Conservation (phyloP, 2,329 filamentous ascomycete species). For the Ascomycota sp. region DNA sequence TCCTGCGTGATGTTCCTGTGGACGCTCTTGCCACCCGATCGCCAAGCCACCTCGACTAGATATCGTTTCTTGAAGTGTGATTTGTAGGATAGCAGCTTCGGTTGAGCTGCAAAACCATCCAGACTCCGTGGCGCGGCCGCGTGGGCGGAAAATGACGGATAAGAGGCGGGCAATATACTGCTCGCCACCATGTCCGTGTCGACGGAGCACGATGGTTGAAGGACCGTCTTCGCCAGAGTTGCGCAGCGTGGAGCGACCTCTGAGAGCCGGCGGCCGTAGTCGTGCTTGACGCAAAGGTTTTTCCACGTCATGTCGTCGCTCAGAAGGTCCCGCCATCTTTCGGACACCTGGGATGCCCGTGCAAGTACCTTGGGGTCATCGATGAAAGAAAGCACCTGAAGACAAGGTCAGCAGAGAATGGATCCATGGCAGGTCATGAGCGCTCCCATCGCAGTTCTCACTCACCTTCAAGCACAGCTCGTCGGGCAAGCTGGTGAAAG, state of each 20-base stretch:
- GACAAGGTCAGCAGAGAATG: background rate
- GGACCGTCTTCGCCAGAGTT: slow-evolving; percentile 11
- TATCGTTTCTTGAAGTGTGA: slow-evolving; percentile 97
- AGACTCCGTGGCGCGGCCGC: slow-evolving; percentile 28
- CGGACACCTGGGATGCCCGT: slow-evolving; percentile 87
- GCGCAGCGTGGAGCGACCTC: slow-evolving; percentile 21
- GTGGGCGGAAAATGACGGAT: slow-evolving; percentile 14
- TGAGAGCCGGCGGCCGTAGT: slow-evolving; percentile 47
- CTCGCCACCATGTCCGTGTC: slow-evolving; percentile 15
- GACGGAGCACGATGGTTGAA: slow-evolving; percentile 11
- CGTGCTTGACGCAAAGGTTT: slow-evolving; percentile 86
- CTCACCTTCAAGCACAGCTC: slow-evolving; percentile 77
- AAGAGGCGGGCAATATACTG: slow-evolving; percentile 24
- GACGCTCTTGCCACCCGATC: slow-evolving; percentile 68
- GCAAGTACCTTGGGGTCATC: slow-evolving; percentile 91
- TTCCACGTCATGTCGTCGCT: slow-evolving; percentile 98
- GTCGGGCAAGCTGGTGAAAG: slow-evolving; percentile 77
- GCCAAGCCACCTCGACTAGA: slow-evolving; percentile 92
- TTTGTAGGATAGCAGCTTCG: slow-evolving; percentile 67
- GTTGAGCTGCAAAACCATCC: slow-evolving; percentile 28
- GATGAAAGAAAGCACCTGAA: slow-evolving; percentile 80
- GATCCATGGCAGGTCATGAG: background rate
- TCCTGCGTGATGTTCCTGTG: slow-evolving; percentile 85
- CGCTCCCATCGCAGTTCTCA: slow-evolving; percentile 23
- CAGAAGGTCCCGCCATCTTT: slow-evolving; percentile 78